Conservation (phyloP, 2,329 filamentous ascomycete species). For the Colletotrichum higginsianum region DNA sequence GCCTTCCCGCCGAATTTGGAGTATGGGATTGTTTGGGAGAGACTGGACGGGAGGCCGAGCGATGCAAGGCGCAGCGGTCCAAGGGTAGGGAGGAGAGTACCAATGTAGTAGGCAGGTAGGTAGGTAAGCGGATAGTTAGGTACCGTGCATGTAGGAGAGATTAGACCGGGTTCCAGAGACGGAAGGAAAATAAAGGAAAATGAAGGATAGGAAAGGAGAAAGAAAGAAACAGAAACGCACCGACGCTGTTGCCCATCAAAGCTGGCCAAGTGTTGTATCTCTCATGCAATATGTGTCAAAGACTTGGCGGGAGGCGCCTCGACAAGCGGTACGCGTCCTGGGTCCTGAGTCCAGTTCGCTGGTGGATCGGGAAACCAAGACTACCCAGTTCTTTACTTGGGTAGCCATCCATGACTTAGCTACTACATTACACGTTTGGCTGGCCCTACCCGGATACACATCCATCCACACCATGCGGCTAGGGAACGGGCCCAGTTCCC, state of each 20-base stretch:
- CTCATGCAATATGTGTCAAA: constrained; percentile 7
- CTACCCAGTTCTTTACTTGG: too few species aligned
- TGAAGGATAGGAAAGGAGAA: not conserved
- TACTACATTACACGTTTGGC: not conserved
- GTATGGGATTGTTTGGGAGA: constrained; percentile 33
- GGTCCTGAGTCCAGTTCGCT: not conserved
- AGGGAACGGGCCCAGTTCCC: constrained; percentile 9
- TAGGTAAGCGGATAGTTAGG: not conserved
- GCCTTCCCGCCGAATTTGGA: not conserved
- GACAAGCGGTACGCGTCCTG: constrained; percentile 1
- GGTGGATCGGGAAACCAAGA: too few species aligned
- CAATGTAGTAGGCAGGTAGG: not conserved
- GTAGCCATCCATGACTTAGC: too few species aligned
- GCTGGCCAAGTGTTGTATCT: not conserved
- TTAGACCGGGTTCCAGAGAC: not conserved
- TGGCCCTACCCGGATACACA: constrained; percentile 5
- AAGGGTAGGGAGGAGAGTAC: constrained; percentile 7
- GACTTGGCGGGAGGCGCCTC: not conserved
- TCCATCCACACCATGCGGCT: not conserved
- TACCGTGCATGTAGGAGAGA: too few species aligned
- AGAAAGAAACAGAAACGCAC: not conserved
- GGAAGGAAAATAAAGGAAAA: not conserved
- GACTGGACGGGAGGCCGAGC: constrained; percentile 37
- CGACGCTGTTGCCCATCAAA: not conserved
- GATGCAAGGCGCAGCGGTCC: constrained; percentile 37